phyloP scores from a whole-genome alignment of 129 eudicot species.

The Oenanthe sinensis region DNA sequence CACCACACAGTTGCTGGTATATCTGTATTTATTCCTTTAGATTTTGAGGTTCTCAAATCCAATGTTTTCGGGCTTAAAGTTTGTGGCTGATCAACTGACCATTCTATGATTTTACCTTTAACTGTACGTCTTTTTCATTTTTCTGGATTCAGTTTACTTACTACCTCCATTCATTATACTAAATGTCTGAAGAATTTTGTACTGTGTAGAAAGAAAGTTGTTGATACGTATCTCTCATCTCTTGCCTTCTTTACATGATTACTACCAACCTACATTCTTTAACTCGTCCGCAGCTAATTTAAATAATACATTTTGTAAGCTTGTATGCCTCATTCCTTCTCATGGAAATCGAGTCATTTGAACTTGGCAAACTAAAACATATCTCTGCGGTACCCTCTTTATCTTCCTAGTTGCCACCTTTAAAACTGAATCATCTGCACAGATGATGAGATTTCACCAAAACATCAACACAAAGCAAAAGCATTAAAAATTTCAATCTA shows the following conservation, averaged over 20 bases:
- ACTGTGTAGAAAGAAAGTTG: neutral
- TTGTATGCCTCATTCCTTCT: too few species aligned
- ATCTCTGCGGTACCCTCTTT: too few species aligned
- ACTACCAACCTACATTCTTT: neutral
- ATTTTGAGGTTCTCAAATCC: neutral
- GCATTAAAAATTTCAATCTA: neutral
- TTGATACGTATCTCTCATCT: neutral
- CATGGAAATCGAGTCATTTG: too few species aligned
- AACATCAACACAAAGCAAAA: neutral
- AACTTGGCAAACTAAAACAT: too few species aligned
- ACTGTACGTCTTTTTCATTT: neutral
- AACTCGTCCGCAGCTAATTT: too few species aligned
- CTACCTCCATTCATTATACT: too few species aligned
- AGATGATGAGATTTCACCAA: neutral
- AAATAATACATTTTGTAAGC: too few species aligned
- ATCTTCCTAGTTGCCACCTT: too few species aligned
- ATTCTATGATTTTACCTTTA: neutral
- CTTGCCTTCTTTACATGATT: neutral
- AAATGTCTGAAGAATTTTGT: too few species aligned
- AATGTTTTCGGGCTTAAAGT: neutral
- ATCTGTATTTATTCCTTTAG: neutral
- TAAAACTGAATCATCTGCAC: neutral
- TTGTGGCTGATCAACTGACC: neutral
- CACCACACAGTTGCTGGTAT: neutral
- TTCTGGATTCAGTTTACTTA: neutral